Evolutionary conservation across 345 rosid species (phyloP).

Genomic region (Aethionema arabicum): DNA sequence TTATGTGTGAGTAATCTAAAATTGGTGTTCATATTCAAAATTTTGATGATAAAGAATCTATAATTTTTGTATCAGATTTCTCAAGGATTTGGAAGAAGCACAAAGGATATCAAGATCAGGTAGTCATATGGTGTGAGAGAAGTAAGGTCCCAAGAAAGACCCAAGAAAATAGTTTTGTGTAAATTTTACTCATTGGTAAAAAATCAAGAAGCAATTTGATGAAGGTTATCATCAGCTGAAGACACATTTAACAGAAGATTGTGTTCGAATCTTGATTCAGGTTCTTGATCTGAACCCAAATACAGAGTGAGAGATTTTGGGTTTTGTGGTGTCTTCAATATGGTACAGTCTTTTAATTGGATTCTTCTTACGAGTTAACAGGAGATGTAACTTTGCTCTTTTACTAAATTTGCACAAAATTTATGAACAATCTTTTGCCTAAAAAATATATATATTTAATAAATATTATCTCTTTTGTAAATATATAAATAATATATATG

Average conservation of each 20-base stretch:
- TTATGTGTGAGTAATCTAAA: not conserved
- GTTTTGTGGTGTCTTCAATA: constrained; percentile 17
- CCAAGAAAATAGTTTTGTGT: constrained; percentile 15
- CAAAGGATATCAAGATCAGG: constrained; percentile 64
- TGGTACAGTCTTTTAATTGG: constrained; percentile 30
- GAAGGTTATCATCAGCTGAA: not conserved
- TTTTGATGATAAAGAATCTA: constrained; percentile 15
- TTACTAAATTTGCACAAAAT: not conserved
- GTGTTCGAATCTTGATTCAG: constrained; percentile 13
- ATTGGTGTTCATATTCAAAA: not conserved
- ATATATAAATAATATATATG: no score
- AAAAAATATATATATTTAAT: no score
- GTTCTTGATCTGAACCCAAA: not conserved
- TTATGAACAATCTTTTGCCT: not conserved
- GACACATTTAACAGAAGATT: constrained; percentile 24
- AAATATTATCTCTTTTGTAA: no score
- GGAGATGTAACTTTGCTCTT: constrained; percentile 1
- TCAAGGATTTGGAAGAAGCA: constrained; percentile 85
- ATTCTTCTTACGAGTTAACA: constrained; percentile 2
- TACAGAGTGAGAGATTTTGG: not conserved
- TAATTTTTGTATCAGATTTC: constrained; percentile 49
- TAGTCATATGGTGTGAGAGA: constrained; percentile 49
- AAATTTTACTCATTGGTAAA: constrained; percentile 12
- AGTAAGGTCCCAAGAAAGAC: constrained; percentile 18
- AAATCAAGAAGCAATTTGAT: no score